A percentile compares a stretch with the other conserved stretches of the same genome.
Conservation (phyloP, 768 basidiomycete species). For the Kwoniella dejecticola region DNA sequence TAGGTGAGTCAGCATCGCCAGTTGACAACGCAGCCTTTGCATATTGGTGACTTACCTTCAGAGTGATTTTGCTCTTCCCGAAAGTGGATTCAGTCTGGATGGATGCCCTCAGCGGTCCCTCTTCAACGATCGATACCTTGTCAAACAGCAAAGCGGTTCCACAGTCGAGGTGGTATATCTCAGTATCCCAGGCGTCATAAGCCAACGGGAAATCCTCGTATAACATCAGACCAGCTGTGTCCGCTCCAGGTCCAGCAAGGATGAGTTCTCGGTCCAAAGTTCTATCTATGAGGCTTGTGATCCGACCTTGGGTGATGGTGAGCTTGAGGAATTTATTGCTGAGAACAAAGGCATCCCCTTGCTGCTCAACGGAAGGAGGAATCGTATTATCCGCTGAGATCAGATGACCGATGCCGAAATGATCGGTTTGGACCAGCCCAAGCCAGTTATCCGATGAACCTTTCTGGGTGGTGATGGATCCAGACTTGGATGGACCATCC, state of each 20-base stretch:
- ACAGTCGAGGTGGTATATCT: constrained; percentile 37
- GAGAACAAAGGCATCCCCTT: constrained; percentile 17
- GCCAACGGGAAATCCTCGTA: constrained; percentile 37
- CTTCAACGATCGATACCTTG: constrained; percentile 16
- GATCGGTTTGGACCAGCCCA: constrained; percentile 5
- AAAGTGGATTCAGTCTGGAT: constrained; percentile 3
- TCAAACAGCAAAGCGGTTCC: constrained; percentile 22
- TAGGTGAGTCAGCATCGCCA: too few relatives aligned
- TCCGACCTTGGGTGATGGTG: constrained; percentile 29
- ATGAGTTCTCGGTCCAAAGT: constrained; percentile 28
- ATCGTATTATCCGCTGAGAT: not conserved
- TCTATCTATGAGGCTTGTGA: constrained; percentile 29
- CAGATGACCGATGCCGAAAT: constrained; percentile 3
- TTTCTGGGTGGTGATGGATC: not conserved
- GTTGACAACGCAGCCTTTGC: not conserved
- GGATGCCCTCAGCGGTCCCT: constrained; percentile 11
- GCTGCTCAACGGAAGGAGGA: constrained; percentile 11
- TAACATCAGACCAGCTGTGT: constrained; percentile 33
- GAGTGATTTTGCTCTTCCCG: constrained; percentile 15
- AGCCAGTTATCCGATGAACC: not conserved
- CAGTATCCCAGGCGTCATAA: constrained; percentile 41
- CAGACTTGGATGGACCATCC: not conserved
- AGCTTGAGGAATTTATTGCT: constrained; percentile 20
- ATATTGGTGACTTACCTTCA: constrained; percentile 3
- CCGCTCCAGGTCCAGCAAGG: constrained; percentile 18